Conservation (phyloP, 148 eudicot species). For the Dysphania ambrosioides region DNA sequence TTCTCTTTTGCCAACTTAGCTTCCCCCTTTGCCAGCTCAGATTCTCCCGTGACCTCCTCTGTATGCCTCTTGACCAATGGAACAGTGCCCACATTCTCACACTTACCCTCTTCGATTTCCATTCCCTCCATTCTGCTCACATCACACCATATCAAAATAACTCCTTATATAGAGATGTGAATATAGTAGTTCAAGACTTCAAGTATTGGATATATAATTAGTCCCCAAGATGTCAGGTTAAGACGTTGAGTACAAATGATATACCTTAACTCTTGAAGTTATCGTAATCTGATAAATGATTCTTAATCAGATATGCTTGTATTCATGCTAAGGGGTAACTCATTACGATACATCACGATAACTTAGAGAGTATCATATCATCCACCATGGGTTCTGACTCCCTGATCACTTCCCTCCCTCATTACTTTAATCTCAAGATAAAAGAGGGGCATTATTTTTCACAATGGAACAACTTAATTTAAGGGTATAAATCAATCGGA, state of each 20-base stretch:
- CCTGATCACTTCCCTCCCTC: too few species aligned
- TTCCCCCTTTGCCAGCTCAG: too few species aligned
- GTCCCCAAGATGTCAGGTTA: constrained; percentile 28
- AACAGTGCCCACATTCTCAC: too few species aligned
- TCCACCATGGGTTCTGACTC: background rate
- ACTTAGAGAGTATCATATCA: too few species aligned
- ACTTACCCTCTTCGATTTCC: too few species aligned
- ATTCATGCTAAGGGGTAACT: background rate
- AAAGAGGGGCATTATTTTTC: background rate
- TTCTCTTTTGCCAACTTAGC: too few species aligned
- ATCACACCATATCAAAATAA: background rate
- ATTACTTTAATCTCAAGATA: constrained; percentile 11
- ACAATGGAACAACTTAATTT: background rate
- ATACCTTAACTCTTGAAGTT: background rate
- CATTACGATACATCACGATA: background rate
- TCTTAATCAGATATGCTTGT: background rate
- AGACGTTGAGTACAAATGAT: constrained; percentile 18
- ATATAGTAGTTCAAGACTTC: background rate
- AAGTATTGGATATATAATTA: background rate
- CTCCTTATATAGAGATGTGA: constrained; percentile 11
- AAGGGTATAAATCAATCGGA: background rate
- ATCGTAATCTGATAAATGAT: constrained; percentile 3
- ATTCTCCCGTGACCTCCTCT: too few species aligned
- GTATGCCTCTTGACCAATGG: too few species aligned
- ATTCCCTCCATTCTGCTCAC: too few species aligned